Evolutionary conservation across 1,139 yeast genomes (phyloP).

Genomic region (Pichia sp.): DNA sequence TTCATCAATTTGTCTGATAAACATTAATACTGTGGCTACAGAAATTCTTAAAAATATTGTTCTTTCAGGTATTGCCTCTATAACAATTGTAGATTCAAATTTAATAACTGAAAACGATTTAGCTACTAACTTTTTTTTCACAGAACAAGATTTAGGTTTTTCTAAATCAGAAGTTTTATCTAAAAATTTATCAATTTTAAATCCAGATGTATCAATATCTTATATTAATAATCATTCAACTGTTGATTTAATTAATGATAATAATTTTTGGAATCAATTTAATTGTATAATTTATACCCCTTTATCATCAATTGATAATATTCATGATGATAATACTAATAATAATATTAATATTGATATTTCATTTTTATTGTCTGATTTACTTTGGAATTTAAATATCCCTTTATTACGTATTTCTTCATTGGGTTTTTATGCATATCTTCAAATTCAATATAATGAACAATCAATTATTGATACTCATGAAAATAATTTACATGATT

Average conservation of each 20-base stretch:
- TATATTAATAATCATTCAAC: slow-evolving; percentile 22
- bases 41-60: slow-evolving; percentile 76
- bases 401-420: slow-evolving; percentile 43
- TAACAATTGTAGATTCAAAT: slow-evolving; percentile 51
- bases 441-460: slow-evolving; percentile 46
- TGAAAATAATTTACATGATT: slow-evolving; percentile 49
- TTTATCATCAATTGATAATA: background rate
- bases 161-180: slow-evolving; percentile 37
- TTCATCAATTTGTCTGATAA: slow-evolving; percentile 58
- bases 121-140: slow-evolving; percentile 58
- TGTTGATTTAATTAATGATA: background rate
- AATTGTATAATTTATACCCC: slow-evolving; percentile 47
- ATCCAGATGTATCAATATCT: slow-evolving; percentile 48
- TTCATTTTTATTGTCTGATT: slow-evolving; percentile 28
- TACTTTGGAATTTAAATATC: slow-evolving; percentile 40
- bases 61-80: slow-evolving; percentile 71
- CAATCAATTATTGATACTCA: slow-evolving; percentile 74
- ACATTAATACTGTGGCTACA: slow-evolving; percentile 53
- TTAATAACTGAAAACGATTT: slow-evolving; percentile 41
- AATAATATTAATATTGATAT: too few relatives aligned
- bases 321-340: too few relatives aligned
- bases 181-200: slow-evolving; percentile 46
- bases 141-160: slow-evolving; percentile 40
- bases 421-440: slow-evolving; percentile 63
- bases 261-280: slow-evolving; percentile 45